Base-by-base conservation (phyloP, 2,329 filamentous ascomycete species). In the Aureobasidium musti region DNA sequence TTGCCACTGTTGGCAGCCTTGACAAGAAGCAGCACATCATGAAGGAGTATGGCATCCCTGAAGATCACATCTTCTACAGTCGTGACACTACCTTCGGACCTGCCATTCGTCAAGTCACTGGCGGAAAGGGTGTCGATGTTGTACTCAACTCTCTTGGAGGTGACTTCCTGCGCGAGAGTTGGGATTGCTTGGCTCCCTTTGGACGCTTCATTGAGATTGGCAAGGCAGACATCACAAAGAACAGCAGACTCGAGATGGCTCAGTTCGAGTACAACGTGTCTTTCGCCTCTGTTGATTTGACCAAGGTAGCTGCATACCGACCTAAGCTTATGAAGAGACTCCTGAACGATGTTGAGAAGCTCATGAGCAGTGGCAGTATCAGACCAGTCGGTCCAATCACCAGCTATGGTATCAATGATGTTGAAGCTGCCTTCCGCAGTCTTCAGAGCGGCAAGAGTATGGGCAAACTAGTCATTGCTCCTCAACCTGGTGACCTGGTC, bases 51-150 rank as follows among this genome's bases (percentile, higher is more conserved):
- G 45, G 47, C 28, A 63, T 78, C 17, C 50, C 68, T 2, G 71
- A 70, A 4, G 66, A 72, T 37, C 73, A 72, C 57, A 76, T 78
- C 59, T 74, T 77, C 68, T 66, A 69, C 65, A 65, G 37, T 45
- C 69, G 74, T 13, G 70, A 75, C 33, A 56, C 67, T 0, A 67
- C 67, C 7, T 77, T 77, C 54, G 71, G 60, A 0, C 56, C 69
- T 5, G 73, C 59, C 3, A 60, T 78, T 3, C 56, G 65, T 56
- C 71, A 2, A 30, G 69, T 28, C 65, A 77, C 75, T 0, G 43
- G 63, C 33, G 71, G 69, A 13, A 49, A 39, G 8, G 76, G 76
- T 11, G 70, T 76, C 19, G 75, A 79, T 65, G 72, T 78, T 10
- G 67, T 77, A 4, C 67, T 78, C 43, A 77, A 73, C 68, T 68